Base-by-base conservation (phyloP, 2,329 filamentous ascomycete genomes). In the Blumeria hordei region DNA sequence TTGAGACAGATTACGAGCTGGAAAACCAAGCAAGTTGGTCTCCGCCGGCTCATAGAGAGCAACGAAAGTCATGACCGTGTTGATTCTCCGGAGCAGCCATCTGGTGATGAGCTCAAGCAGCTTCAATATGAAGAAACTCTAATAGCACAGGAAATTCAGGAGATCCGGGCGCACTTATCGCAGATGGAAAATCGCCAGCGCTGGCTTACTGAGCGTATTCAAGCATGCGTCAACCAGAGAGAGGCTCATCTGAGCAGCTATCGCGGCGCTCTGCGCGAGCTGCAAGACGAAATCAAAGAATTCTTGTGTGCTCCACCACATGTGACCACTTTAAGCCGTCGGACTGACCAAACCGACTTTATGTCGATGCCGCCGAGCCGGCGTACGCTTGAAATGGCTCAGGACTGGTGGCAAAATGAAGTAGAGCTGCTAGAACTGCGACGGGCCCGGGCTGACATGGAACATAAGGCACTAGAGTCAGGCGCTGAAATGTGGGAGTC, bases 161-260 rank as follows among this genome's bases (percentile, higher is more conserved):
- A 76, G 53, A 69, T 85, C 35, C 82, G 88, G 64, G 72, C 78
- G 61, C 75, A 76, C 59, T 69, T 88, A 1, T 69, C 72, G 28
- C 72, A 72, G 3, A 71, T 87, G 67, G 77, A 77, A 60, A 74
- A 72, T 50, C 71, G 75, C 33, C 77, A 79, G 59, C 69, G 73
- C n/a, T 74, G 72, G 63, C 66, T 88, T 0, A 68, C 75, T 58
- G 72, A 72, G 2, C 73, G 77, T 61, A 76, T 85, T 49, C 71
- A 75, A 6, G 77, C 81, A 55, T 72, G 78, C 1, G 73, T 74
- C 58, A 87, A 81, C 60, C 73, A 74, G 55, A 71, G 81, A 39
- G 83, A 87, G 64, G 80, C 83, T 1, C 78, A 78, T n/a, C 65
- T 87, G 12, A 84, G 81, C 55, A 81, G 81, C 0, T 88, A 86